These are phyloP conservation scores for Neofusicoccum sp. DNA, from an alignment of 2,329 filamentous ascomycete genomes.

Conservation along the genomic window DNA sequence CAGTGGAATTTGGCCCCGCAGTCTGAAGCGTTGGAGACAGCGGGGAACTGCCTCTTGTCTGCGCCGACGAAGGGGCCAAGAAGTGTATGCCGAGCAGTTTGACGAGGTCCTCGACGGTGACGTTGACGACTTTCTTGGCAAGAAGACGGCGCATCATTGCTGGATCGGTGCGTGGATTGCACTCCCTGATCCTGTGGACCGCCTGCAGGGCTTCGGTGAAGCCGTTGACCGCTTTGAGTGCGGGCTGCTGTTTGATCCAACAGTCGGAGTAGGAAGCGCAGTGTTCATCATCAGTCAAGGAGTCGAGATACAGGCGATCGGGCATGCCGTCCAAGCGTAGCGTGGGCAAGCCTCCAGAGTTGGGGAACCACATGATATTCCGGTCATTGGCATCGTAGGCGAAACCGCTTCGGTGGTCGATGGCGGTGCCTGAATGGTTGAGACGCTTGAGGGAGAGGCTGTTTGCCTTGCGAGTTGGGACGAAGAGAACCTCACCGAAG, in stretches of 20 bases:
- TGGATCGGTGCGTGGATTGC: background rate
- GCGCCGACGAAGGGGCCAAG: background rate
- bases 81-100: slow-evolving; percentile 5
- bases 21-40: background rate
- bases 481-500: slow-evolving; percentile 9
- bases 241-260: slow-evolving; percentile 4
- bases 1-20: background rate
- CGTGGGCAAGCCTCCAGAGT: slow-evolving; percentile 6
- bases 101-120: slow-evolving; percentile 2
- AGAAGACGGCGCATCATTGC: background rate
- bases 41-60: background rate
- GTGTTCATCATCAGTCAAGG: slow-evolving; percentile 1
- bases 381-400: slow-evolving; percentile 1
- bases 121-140: slow-evolving; percentile 4
- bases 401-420: slow-evolving; percentile 6
- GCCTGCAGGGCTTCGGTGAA: slow-evolving; percentile 1
- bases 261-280: background rate
- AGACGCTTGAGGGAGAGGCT: slow-evolving; percentile 9
- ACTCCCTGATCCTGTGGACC: background rate
- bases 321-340: slow-evolving; percentile 1
- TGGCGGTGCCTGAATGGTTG: slow-evolving; percentile 6
- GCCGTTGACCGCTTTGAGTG: background rate
- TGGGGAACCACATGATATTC: slow-evolving; percentile 10
- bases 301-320: slow-evolving; percentile 1
- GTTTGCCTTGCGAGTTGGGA: slow-evolving; percentile 4